Percentiles rank a stretch among this genome's conserved stretches.
These are phyloP conservation scores for Mycena epipterygia DNA, from an alignment of 768 basidiomycete species.

Conservation along the genomic window DNA sequence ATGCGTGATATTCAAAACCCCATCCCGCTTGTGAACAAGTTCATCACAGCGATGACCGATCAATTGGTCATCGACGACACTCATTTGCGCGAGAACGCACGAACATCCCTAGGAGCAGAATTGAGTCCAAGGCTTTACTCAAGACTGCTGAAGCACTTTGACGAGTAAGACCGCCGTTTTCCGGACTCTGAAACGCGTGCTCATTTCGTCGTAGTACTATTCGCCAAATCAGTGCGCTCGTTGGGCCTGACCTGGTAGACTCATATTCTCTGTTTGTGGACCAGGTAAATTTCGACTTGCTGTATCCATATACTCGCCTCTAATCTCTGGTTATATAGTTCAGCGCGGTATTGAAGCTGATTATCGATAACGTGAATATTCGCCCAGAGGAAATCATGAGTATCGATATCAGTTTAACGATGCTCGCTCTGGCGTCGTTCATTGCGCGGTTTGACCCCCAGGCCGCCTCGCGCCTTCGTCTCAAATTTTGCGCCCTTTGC, in stretches of 20 bases:
- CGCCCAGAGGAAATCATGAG: constrained; percentile 71
- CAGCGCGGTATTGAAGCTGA: constrained; percentile 79
- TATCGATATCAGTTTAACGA: constrained; percentile 73
- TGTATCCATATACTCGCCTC: background rate
- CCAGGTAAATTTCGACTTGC: constrained; percentile 63
- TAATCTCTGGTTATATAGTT: constrained; percentile 59
- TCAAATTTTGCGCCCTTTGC: constrained; percentile 81
- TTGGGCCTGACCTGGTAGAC: constrained; percentile 58
- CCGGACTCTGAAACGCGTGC: background rate
- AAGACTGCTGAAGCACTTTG: constrained; percentile 77
- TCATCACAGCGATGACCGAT: constrained; percentile 78
- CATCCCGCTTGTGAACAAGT: constrained; percentile 69
- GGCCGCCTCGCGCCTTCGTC: constrained; percentile 72
- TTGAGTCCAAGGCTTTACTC: constrained; percentile 79
- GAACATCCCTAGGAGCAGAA: constrained; percentile 86
- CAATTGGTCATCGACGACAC: constrained; percentile 74
- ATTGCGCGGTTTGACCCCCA: constrained; percentile 72
- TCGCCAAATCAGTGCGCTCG: constrained; percentile 60
- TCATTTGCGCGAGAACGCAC: constrained; percentile 81
- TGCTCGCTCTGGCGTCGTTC: constrained; percentile 73
- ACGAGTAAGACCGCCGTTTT: constrained; percentile 66
- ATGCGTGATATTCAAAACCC: constrained; percentile 77
- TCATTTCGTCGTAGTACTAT: constrained; percentile 57
- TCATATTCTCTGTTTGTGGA: constrained; percentile 73
- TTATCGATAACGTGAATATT: constrained; percentile 79